Conservation (phyloP, 176 grass and related monocot species). For the Eleusine indica region DNA sequence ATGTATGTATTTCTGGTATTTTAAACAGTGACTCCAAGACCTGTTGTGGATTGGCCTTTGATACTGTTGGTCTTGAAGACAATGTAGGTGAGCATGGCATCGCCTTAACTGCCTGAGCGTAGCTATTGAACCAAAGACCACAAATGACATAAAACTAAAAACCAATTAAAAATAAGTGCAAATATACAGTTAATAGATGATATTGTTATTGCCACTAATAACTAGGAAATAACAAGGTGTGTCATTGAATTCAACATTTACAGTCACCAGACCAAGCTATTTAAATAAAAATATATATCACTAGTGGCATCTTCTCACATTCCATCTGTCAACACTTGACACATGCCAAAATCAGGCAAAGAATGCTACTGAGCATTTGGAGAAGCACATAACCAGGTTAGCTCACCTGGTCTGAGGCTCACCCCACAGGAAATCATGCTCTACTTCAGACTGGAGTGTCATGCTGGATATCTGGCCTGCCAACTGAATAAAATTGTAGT, state of each 20-base stretch:
- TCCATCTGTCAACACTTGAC: neutral
- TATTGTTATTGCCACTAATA: neutral
- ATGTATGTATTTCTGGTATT: constrained; percentile 44
- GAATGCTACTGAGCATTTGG: neutral
- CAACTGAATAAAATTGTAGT: constrained; percentile 54
- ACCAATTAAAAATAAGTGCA: neutral
- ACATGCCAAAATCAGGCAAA: neutral
- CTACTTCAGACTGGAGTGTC: constrained; percentile 41
- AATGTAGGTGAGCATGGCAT: neutral
- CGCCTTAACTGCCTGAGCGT: constrained; percentile 37
- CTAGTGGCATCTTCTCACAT: neutral
- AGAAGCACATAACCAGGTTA: neutral
- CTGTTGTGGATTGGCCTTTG: constrained; percentile 56
- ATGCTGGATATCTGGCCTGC: constrained; percentile 40
- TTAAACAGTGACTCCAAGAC: constrained; percentile 78
- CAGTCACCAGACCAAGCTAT: neutral
- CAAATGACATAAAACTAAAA: neutral
- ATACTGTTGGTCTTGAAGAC: constrained; percentile 42
- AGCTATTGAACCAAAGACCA: constrained; percentile 41
- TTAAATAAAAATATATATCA: neutral
- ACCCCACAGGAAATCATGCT: constrained; percentile 39
- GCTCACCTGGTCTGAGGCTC: constrained; percentile 47
- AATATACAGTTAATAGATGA: neutral
- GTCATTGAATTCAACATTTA: neutral
- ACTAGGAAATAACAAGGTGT: constrained; percentile 10